Conservation (phyloP, 768 basidiomycete species). For the Inosperma sp. region DNA sequence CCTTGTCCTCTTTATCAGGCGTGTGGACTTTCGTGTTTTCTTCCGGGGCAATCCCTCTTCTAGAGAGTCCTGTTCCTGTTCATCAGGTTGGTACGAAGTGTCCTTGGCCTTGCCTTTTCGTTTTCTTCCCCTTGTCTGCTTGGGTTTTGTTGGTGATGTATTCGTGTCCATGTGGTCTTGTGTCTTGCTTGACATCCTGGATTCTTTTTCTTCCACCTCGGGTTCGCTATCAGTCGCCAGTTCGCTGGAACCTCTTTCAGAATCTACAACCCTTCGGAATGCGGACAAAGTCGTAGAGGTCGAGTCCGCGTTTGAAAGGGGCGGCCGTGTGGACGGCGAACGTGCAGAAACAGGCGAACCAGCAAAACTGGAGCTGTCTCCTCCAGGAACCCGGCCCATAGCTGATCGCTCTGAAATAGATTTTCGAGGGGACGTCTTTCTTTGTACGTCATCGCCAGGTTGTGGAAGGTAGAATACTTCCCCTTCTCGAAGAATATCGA, state of each 20-base stretch:
- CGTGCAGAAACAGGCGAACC: slow-evolving; percentile 25
- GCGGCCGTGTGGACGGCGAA: slow-evolving; percentile 24
- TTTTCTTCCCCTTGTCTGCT: slow-evolving; percentile 15
- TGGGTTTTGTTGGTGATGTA: slow-evolving; percentile 14
- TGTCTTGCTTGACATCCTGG: slow-evolving; percentile 1
- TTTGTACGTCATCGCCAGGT: slow-evolving; percentile 40
- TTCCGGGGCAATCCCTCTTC: slow-evolving; percentile 18
- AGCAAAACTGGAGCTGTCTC: slow-evolving; percentile 18
- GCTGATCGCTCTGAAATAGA: slow-evolving; percentile 15
- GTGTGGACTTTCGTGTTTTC: slow-evolving; percentile 20
- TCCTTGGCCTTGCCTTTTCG: slow-evolving; percentile 32
- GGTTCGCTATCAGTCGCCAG: slow-evolving; percentile 24
- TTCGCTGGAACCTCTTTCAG: slow-evolving; percentile 22
- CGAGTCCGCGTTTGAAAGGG: slow-evolving; percentile 27
- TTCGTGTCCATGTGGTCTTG: not conserved
- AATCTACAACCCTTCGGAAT: slow-evolving; percentile 15
- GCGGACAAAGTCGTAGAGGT: slow-evolving; percentile 27
- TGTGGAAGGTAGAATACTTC: slow-evolving; percentile 61
- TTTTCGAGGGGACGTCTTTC: slow-evolving; percentile 20
- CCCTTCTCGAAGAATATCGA: slow-evolving; percentile 59
- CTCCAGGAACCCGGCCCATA: slow-evolving; percentile 14
- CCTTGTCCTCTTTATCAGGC: slow-evolving; percentile 36
- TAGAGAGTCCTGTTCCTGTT: slow-evolving; percentile 27
- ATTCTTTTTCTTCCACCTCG: slow-evolving; percentile 25
- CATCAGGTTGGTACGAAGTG: slow-evolving; percentile 36